Percentiles rank a stretch among this genome's conserved stretches.
Evolutionary conservation across 2,329 filamentous ascomycete species (phyloP).

Genomic region (Pseudogymnoascus pannorum): DNA sequence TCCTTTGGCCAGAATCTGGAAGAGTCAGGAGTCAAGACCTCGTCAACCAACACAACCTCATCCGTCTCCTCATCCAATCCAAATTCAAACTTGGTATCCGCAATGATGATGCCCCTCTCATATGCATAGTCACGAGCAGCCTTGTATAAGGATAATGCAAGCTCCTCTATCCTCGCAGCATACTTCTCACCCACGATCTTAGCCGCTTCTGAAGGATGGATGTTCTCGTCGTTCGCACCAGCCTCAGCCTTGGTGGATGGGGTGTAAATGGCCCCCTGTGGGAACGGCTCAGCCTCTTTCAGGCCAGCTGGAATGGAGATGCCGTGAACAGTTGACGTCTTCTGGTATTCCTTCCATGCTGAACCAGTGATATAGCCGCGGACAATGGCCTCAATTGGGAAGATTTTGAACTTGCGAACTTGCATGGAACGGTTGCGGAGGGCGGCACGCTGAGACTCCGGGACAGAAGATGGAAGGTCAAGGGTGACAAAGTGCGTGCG

Average conservation of each 20-base stretch:
- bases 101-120: conserved; percentile 59
- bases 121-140: conserved; percentile 46
- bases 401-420: conserved; percentile 55
- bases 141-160: conserved; percentile 53
- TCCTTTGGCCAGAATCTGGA: conserved; percentile 81
- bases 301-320: conserved; percentile 51
- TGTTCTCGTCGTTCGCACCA: conserved; percentile 64
- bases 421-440: conserved; percentile 55
- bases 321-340: conserved; percentile 57
- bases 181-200: conserved; percentile 45
- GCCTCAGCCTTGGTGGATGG: conserved; percentile 61
- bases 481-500: conserved; percentile 57
- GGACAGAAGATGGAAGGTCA: conserved; percentile 44
- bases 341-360: conserved; percentile 62
- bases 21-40: conserved; percentile 70
- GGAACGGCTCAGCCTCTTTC: conserved; percentile 54
- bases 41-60: conserved; percentile 62
- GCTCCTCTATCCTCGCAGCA: conserved; percentile 50
- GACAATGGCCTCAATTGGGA: conserved; percentile 65
- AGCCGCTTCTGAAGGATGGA: conserved; percentile 48
- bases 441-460: conserved; percentile 34
- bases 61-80: conserved; percentile 51
- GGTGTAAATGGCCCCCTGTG: conserved; percentile 55
- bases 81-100: conserved; percentile 71
- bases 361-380: conserved; percentile 68